These are phyloP conservation scores for Hymenoscyphus salicellus DNA, from an alignment of 2,329 filamentous ascomycete species.

Conservation along the genomic window DNA sequence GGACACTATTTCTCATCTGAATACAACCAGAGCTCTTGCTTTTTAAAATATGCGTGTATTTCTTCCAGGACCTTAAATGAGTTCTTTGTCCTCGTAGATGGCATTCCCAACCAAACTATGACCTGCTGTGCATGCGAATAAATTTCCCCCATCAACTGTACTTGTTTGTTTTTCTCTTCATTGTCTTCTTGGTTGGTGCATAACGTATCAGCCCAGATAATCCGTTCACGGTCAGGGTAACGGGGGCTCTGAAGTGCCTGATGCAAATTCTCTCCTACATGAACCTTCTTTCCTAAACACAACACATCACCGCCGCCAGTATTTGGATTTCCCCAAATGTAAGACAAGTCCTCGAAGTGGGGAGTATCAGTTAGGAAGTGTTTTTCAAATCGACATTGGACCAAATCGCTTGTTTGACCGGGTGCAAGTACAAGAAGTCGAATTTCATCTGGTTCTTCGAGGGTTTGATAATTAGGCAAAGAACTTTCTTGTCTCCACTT, in stretches of 20 bases:
- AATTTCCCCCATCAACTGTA: background rate
- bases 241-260: background rate
- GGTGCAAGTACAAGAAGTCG: background rate
- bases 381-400: background rate
- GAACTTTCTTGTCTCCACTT: no score
- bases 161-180: background rate
- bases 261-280: conserved; percentile 1
- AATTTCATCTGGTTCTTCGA: background rate
- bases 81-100: no score
- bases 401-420: background rate
- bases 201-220: background rate
- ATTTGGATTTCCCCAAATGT: conserved; percentile 4
- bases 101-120: no score
- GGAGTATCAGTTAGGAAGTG: background rate
- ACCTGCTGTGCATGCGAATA: background rate
- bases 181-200: background rate
- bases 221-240: background rate
- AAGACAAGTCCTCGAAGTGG: conserved; percentile 2
- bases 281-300: background rate
- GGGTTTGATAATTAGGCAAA: background rate
- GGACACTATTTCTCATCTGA: no score
- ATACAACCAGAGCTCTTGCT: no score
- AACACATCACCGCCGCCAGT: background rate
- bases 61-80: no score
- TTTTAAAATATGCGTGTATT: no score